phyloP scores from a whole-genome alignment of 1,284 basidiomycete genomes.

The Microbotryum silenes-acaulis region DNA sequence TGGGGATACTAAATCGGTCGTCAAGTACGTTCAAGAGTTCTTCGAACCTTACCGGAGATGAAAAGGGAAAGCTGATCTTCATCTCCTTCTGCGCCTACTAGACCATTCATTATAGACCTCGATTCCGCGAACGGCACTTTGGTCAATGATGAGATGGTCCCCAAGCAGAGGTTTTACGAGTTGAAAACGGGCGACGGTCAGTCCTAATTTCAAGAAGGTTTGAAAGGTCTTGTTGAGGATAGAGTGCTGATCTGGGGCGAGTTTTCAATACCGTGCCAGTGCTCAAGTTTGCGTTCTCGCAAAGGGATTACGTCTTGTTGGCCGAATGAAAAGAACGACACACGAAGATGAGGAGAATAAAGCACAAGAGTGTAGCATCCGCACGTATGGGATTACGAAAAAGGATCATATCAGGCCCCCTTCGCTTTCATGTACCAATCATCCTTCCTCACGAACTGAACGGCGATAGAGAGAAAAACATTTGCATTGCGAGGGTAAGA shows the following conservation, averaged over 20 bases:
- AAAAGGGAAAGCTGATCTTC: background rate
- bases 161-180: slow-evolving; percentile 83
- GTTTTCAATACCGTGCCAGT: slow-evolving; percentile 47
- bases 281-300: slow-evolving; percentile 81
- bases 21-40: slow-evolving; percentile 57
- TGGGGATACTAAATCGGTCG: slow-evolving; percentile 62
- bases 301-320: slow-evolving; percentile 77
- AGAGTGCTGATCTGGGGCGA: too few relatives aligned
- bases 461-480: too few relatives aligned
- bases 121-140: slow-evolving; percentile 92
- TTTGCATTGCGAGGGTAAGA: too few relatives aligned
- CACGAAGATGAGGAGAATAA: too few relatives aligned
- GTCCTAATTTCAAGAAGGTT: slow-evolving; percentile 32
- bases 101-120: slow-evolving; percentile 91
- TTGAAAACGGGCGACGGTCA: slow-evolving; percentile 75
- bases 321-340: slow-evolving; percentile 12
- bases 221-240: background rate
- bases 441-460: too few relatives aligned
- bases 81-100: slow-evolving; percentile 37
- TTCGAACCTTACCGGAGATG: background rate
- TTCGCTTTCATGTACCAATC: too few relatives aligned
- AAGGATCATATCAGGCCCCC: too few relatives aligned
- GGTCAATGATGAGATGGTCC: slow-evolving; percentile 81
- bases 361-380: too few relatives aligned
- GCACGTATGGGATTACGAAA: too few relatives aligned